phyloP scores from a whole-genome alignment of 2,329 filamentous ascomycete genomes.

The Paecilomyces dactylethromorphus region DNA sequence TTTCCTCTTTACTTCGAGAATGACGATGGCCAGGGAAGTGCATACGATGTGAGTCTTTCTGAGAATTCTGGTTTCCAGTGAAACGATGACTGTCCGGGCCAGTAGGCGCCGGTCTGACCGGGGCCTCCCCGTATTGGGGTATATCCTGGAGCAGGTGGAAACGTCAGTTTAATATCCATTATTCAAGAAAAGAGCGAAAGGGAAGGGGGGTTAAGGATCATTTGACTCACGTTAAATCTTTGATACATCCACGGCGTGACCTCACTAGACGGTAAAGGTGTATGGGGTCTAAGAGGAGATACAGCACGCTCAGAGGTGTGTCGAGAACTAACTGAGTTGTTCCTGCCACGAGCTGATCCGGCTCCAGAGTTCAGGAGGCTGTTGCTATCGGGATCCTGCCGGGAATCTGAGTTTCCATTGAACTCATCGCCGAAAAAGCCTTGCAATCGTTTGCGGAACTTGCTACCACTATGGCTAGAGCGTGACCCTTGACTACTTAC shows the following conservation, averaged over 20 bases:
- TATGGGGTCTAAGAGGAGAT: conserved; percentile 76
- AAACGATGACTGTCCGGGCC: conserved; percentile 66
- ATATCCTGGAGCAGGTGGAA: conserved; percentile 53
- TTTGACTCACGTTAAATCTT: conserved; percentile 62
- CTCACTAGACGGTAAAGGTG: conserved; percentile 82
- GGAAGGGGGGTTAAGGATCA: too few species aligned
- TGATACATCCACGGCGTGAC: conserved; percentile 98
- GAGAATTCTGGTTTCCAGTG: conserved; percentile 41
- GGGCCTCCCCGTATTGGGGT: conserved; percentile 68
- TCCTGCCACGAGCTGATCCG: conserved; percentile 58
- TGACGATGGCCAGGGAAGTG: conserved; percentile 36
- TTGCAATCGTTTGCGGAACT: conserved; percentile 72
- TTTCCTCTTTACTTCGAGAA: conserved; percentile 50
- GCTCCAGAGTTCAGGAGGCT: conserved; percentile 46
- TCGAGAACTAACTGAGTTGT: conserved; percentile 72
- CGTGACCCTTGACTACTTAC: conserved; percentile 81
- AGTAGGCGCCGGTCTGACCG: conserved; percentile 62
- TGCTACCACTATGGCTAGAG: conserved; percentile 57
- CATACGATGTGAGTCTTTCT: conserved; percentile 43
- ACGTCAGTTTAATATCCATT: not conserved
- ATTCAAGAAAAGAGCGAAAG: too few species aligned
- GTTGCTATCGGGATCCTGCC: conserved; percentile 64
- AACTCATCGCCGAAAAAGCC: conserved; percentile 92
- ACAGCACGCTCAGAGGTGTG: conserved; percentile 48
- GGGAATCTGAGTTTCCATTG: conserved; percentile 53